Evolutionary conservation across 2,329 filamentous ascomycete genomes (phyloP).

Genomic region (Pseudogymnoascus sp.): DNA sequence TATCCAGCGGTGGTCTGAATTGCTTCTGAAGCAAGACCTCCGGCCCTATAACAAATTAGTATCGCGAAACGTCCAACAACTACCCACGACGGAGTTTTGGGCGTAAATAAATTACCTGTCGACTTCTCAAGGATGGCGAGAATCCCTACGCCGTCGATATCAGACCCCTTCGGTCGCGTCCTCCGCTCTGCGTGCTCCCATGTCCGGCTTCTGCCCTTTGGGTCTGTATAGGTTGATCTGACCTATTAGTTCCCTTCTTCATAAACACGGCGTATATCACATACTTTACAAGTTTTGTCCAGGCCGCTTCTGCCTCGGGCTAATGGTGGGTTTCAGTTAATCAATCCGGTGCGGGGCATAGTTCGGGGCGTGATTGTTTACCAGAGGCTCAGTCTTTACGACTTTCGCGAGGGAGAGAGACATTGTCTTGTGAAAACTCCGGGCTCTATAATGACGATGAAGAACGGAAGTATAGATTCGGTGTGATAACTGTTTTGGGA

Average conservation of each 20-base stretch:
- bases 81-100: background rate
- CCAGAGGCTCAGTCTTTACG: slow-evolving; percentile 38
- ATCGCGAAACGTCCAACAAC: background rate
- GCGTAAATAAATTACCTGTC: slow-evolving; percentile 31
- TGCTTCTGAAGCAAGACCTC: slow-evolving; percentile 61
- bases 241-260: background rate
- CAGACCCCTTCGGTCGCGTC: slow-evolving; percentile 53
- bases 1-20: slow-evolving; percentile 55
- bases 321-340: slow-evolving; percentile 8
- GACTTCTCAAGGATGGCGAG: slow-evolving; percentile 57
- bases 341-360: background rate
- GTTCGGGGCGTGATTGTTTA: slow-evolving; percentile 23
- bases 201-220: slow-evolving; percentile 48
- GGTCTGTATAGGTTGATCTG: slow-evolving; percentile 59
- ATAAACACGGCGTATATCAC: slow-evolving; percentile 14
- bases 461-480: background rate
- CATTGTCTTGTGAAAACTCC: slow-evolving; percentile 28
- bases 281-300: slow-evolving; percentile 54
- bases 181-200: slow-evolving; percentile 70
- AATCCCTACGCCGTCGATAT: slow-evolving; percentile 68
- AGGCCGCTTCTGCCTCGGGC: slow-evolving; percentile 42
- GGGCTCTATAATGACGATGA: background rate
- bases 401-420: slow-evolving; percentile 38
- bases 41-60: slow-evolving; percentile 30
- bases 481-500: background rate